Evolutionary conservation across 2,329 filamentous ascomycete genomes (phyloP), one percentile per base, ranked within the genome.

Genomic region (Alternaria infectoria): DNA sequence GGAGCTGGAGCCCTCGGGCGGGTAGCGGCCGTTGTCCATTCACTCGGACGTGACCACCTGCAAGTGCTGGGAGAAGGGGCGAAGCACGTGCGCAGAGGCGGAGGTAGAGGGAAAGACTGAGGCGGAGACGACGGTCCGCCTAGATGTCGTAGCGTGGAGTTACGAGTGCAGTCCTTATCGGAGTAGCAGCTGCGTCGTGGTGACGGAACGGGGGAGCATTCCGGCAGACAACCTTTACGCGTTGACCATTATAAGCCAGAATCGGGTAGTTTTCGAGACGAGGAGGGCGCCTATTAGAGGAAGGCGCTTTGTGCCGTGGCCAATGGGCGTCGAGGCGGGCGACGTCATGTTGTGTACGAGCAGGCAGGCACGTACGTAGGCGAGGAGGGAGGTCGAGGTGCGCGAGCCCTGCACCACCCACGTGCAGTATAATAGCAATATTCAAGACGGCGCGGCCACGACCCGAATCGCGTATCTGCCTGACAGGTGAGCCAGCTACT

Each of bases 301-400:
- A 8, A 36, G 45, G 44, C 17, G 6, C 1, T 32, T 19, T 25
- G 3, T 9, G 23, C 43, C 55, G 49, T 21, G 54, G 25, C 50
- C 50, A 59, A 59, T 49, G n/a, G 13, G 19, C 25, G 15, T 21
- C 19, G 1, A 17, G 17, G n/a, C 13, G 15, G n/a, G 23, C 23
- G 21, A 62, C 49, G 59, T 59, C 59, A 59, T 49, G 54, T 11
- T 40, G 49, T 25, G 49, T 36, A 52, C 49, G 36, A 23, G 49
- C 21, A 12, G 30, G 28, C 49, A 51, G 28, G 49, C 28, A 32
- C 19, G 46, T 40, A 32, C 19, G 46, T 46, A 49, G 19, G 46
- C 59, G 46, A 50, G 12, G 23, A 30, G n/a, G 10, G 44, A 19
- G 6, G 15, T 21, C 47, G 19, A 21, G 17, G 43, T 19, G 17